These are phyloP conservation scores for Candida orba DNA, from an alignment of 805 yeast genomes.

Conservation along the genomic window DNA sequence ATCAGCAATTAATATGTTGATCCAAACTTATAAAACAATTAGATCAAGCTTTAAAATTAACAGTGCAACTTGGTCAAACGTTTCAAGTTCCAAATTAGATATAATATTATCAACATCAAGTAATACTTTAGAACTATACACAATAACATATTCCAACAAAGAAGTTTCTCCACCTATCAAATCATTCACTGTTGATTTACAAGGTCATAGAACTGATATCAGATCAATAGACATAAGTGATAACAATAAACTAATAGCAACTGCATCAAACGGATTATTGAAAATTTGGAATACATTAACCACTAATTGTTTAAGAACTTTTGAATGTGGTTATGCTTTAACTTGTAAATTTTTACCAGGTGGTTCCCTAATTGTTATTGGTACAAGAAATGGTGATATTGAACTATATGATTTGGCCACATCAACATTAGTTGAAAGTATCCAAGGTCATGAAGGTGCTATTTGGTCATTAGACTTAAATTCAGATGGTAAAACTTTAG, in stretches of 20 bases:
- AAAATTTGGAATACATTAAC: conserved; percentile 84
- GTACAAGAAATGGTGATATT: conserved; percentile 80
- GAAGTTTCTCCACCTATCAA: conserved; percentile 43
- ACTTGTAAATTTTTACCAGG: conserved; percentile 84
- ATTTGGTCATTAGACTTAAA: conserved; percentile 89
- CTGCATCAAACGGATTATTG: conserved; percentile 85
- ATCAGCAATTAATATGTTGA: conserved; percentile 45
- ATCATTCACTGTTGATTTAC: conserved; percentile 54
- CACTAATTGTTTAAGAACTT: conserved; percentile 71
- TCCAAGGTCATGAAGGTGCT: conserved; percentile 77
- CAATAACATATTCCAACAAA: conserved; percentile 50
- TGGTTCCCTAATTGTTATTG: conserved; percentile 77
- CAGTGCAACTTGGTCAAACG: conserved; percentile 56
- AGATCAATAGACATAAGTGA: conserved; percentile 76
- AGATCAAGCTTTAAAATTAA: conserved; percentile 60
- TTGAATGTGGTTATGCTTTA: conserved; percentile 83
- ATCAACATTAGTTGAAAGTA: conserved; percentile 61
- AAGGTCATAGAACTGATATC: conserved; percentile 88
- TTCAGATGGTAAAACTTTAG: conserved; percentile 74
- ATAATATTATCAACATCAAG: conserved; percentile 59
- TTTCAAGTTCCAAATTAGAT: conserved; percentile 44
- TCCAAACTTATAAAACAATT: conserved; percentile 62
- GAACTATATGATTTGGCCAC: conserved; percentile 83
- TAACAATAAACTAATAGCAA: conserved; percentile 73
- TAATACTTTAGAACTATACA: conserved; percentile 69